These are phyloP conservation scores for Populus hybrid DNA, from an alignment of 441 rosid genomes.

Conservation along the genomic window DNA sequence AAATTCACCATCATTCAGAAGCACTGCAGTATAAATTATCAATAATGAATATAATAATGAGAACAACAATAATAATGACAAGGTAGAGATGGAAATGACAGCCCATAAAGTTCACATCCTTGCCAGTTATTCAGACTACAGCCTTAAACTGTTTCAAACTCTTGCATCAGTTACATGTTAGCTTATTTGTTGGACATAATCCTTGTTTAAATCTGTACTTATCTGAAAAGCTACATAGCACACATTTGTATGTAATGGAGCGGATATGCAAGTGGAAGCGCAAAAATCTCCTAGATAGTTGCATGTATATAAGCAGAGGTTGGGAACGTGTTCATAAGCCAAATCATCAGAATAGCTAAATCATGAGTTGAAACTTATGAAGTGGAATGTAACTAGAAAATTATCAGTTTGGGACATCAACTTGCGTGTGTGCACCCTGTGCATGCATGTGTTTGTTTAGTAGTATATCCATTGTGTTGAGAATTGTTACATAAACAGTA, in stretches of 20 bases:
- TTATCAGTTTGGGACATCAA: not conserved
- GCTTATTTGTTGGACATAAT: not conserved
- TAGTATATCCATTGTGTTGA: not conserved
- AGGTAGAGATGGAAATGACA: constrained; percentile 1
- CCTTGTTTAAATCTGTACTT: not conserved
- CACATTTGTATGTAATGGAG: not conserved
- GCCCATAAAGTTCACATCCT: not conserved
- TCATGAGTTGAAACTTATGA: not conserved
- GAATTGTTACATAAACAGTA: not conserved
- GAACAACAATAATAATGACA: not conserved
- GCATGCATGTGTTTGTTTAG: not conserved
- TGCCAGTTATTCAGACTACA: not conserved
- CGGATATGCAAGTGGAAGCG: not conserved
- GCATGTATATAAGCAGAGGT: not conserved
- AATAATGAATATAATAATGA: not conserved
- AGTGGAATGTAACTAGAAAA: not conserved
- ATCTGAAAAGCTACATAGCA: not conserved
- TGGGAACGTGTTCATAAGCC: constrained; percentile 2
- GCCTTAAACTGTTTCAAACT: not conserved
- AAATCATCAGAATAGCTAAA: not conserved
- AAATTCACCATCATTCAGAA: not conserved
- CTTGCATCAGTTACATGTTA: not conserved
- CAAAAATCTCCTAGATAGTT: not conserved
- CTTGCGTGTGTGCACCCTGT: not conserved
- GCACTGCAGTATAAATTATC: not conserved